These are phyloP conservation scores for Ceratobasidium sp. DNA, from an alignment of 1,284 basidiomycete species.

Conservation along the genomic window DNA sequence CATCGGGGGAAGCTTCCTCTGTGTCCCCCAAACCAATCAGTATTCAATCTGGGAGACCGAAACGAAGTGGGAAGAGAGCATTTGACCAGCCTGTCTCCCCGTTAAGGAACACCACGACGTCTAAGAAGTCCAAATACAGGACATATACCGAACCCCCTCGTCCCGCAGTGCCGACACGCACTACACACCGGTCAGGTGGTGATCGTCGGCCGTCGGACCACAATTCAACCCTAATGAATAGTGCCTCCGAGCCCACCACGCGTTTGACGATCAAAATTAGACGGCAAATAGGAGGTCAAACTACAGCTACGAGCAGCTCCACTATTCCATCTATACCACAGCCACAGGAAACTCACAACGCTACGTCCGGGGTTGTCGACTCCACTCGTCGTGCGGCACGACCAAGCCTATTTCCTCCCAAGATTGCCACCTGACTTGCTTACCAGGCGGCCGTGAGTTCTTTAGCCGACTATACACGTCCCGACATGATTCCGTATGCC, in stretches of 20 bases:
- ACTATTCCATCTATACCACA: neutral
- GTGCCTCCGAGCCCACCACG: neutral
- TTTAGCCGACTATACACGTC: neutral
- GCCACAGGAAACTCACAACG: conserved; percentile 20
- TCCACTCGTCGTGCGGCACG: conserved; percentile 1
- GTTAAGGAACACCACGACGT: neutral
- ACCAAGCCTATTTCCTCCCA: neutral
- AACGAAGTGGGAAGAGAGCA: neutral
- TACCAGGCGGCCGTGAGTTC: neutral
- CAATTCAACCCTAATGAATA: neutral
- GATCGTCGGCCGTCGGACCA: neutral
- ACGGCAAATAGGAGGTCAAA: neutral
- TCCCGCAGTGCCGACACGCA: neutral
- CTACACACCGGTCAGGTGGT: neutral
- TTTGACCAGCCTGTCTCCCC: neutral
- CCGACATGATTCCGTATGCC: neutral
- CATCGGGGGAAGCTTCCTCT: neutral
- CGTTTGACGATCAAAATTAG: conserved; percentile 29
- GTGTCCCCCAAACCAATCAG: no score
- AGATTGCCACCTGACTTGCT: conserved; percentile 13
- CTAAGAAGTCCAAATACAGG: conserved; percentile 24
- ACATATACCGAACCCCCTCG: neutral
- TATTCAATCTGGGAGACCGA: conserved; percentile 1
- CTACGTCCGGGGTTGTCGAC: neutral
- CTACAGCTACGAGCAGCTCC: neutral